A percentile compares a stretch with the other conserved stretches of the same genome.
phyloP scores from a whole-genome alignment of 2,329 filamentous ascomycete genomes.

The Pseudogymnoascus sp. region DNA sequence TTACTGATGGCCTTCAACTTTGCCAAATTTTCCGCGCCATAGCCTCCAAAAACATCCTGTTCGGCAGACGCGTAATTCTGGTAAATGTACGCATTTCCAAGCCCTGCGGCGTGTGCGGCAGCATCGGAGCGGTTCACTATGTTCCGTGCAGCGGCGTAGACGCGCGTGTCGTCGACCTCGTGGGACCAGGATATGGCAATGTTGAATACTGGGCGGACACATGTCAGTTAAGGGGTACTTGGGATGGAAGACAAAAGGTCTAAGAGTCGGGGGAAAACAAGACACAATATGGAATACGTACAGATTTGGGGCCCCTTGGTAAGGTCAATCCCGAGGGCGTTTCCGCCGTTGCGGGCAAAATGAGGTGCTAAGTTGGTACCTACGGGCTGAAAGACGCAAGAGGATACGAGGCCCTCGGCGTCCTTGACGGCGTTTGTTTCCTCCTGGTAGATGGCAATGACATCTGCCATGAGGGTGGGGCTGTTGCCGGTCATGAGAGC shows the following conservation, averaged over 20 bases:
- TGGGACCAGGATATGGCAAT: slow-evolving; percentile 23
- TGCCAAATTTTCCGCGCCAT: slow-evolving; percentile 28
- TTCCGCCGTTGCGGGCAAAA: slow-evolving; percentile 30
- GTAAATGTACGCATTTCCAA: slow-evolving; percentile 33
- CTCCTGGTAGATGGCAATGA: slow-evolving; percentile 18
- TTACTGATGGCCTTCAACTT: slow-evolving; percentile 19
- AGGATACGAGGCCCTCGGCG: slow-evolving; percentile 12
- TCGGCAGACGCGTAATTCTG: slow-evolving; percentile 32
- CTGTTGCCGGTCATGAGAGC: slow-evolving; percentile 10
- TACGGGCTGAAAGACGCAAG: slow-evolving; percentile 32
- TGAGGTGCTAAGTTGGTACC: slow-evolving; percentile 30
- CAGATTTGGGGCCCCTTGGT: slow-evolving; percentile 10
- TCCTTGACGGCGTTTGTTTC: slow-evolving; percentile 15
- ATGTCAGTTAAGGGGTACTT: slow-evolving; percentile 13
- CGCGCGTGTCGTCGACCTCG: slow-evolving; percentile 28
- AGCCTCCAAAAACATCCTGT: slow-evolving; percentile 30
- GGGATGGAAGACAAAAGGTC: slow-evolving; percentile 13
- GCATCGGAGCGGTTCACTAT: slow-evolving; percentile 23
- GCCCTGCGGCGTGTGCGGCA: slow-evolving; percentile 25
- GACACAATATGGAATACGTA: slow-evolving; percentile 17
- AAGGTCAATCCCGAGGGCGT: slow-evolving; percentile 17
- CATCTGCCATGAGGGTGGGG: slow-evolving; percentile 13
- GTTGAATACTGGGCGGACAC: slow-evolving; percentile 14
- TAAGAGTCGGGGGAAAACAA: slow-evolving; percentile 20
- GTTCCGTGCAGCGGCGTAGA: slow-evolving; percentile 24